Base-by-base conservation (phyloP, 1,284 basidiomycete genomes). In the Boletus smithii region DNA sequence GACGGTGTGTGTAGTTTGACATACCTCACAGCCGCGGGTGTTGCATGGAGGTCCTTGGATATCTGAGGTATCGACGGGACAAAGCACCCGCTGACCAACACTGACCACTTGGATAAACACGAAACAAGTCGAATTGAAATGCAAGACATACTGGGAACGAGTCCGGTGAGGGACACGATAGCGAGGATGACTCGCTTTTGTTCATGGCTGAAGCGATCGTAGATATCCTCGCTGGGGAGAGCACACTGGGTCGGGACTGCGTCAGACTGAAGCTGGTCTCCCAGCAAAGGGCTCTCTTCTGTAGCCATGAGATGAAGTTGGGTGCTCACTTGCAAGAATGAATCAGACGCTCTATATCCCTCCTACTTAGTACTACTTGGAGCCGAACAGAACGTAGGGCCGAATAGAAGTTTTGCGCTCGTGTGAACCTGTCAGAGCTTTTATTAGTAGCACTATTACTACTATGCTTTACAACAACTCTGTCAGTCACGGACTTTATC, bases 31-130 rank as follows among this genome's bases (percentile, higher is more conserved):
- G 70, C 55, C 10, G 68, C 55, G 0, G 64, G 57, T 0, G 73
- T 62, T 0, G 73, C 66, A 40, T 65, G 8, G 18, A 79, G 60
- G 34, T 79, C 74, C 7, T 50, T 51, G 1, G 70, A 63, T 30
- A 79, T 71, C 34, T 71, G 63, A 0, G 73, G 73, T 40, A 79
- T 74, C 2, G 70, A 72, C 0, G 77, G 77, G 10, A 77, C 65
- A 54, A 76, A 78, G 23, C 67, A 69, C 0, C 66, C 68, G 5
- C 70, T 63, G 10, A 75, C 67, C 50, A 79, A 68, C 42, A 73
- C 76, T 79, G 57, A 10, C 26, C 37, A 17, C 22, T 38, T 29
- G 18, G 34, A n/a, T 23, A 20, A 27, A n/a, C 9, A 8, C 4
- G 16, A 34, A 33, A 32, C 17, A 7, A n/a, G 30, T 7, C 3